Percentiles rank a stretch among this genome's conserved stretches.
phyloP scores from a whole-genome alignment of 176 grass and related monocot genomes.

The Oryza australiensis region DNA sequence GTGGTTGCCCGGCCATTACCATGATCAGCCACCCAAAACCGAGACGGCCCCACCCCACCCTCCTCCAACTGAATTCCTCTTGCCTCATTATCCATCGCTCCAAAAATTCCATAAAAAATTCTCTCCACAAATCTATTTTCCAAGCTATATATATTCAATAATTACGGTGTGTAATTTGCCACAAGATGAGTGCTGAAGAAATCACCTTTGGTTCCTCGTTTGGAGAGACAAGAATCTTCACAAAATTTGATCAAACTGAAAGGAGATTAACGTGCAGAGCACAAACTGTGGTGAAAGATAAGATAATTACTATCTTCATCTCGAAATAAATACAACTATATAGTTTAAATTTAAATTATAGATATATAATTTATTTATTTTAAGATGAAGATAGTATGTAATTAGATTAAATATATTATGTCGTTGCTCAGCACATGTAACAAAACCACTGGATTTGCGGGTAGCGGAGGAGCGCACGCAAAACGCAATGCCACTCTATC shows the following conservation, averaged over 20 bases:
- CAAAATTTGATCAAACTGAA: background rate
- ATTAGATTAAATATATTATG: too few species aligned
- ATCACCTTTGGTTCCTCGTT: background rate
- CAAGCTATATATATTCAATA: background rate
- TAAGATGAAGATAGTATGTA: too few species aligned
- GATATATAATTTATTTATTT: too few species aligned
- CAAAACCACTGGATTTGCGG: background rate
- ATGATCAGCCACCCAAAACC: conserved; percentile 3
- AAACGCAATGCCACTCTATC: background rate
- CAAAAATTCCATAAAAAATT: background rate
- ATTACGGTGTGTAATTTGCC: background rate
- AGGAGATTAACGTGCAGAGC: too few species aligned
- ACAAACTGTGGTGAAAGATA: background rate
- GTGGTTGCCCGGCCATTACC: conserved; percentile 30
- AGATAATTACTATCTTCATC: background rate
- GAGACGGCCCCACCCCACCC: background rate
- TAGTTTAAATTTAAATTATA: too few species aligned
- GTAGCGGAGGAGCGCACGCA: background rate
- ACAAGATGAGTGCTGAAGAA: too few species aligned
- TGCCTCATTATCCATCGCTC: conserved; percentile 2
- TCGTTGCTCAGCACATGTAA: background rate
- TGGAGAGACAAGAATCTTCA: background rate
- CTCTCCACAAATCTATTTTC: background rate
- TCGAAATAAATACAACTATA: too few species aligned
- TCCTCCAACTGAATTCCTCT: background rate